Base-by-base conservation (phyloP, 1,284 basidiomycete genomes). In the Porphyrellus sp. region DNA sequence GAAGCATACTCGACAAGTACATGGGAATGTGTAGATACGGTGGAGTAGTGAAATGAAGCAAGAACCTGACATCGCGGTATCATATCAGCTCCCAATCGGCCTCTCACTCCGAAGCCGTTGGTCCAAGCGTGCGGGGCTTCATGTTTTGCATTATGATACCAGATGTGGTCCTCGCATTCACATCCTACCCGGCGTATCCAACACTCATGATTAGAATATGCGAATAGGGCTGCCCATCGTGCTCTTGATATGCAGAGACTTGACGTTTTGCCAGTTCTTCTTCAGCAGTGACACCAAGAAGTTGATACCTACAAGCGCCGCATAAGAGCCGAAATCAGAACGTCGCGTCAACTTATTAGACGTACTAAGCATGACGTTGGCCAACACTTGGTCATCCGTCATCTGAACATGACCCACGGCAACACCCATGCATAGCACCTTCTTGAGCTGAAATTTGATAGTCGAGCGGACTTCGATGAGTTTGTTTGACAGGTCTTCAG, bases 251-350 rank as follows among this genome's bases (percentile, higher is more conserved):
- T 97, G 93, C 62, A 99, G 81, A 57, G 94, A 98, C 80, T 95
- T 96, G 78, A 99, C 90, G 80, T 99, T 99, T 77, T 98, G 96
- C 95, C 95, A 98, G 82, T 98, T 95, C 86, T 99, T 99, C 87
- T 99, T 99, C 73, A 99, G 86, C 56, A 99, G 81, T 38, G 97
- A 98, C 72, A 99, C 92, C 64, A 99, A 83, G 87, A 99, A 99
- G 88, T 99, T 99, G 83, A 99, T 96, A 75, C 93, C 88, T 91
- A 53, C 35, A 54, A 45, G 47, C 18, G 2, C 13, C 24, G 18
- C 47, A 21, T 63, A 58, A 52, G 48, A 16, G 52, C 44, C 39
- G 12, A 28, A 20, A 38, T 20, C 24, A 51, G 25, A 12, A 42
- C 7, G 45, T 31, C 8, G 21, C 20, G 31, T 48, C 11, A 43